These are phyloP conservation scores for Sungouiella thailandica DNA, from an alignment of 805 yeast genomes.

Conservation along the genomic window DNA sequence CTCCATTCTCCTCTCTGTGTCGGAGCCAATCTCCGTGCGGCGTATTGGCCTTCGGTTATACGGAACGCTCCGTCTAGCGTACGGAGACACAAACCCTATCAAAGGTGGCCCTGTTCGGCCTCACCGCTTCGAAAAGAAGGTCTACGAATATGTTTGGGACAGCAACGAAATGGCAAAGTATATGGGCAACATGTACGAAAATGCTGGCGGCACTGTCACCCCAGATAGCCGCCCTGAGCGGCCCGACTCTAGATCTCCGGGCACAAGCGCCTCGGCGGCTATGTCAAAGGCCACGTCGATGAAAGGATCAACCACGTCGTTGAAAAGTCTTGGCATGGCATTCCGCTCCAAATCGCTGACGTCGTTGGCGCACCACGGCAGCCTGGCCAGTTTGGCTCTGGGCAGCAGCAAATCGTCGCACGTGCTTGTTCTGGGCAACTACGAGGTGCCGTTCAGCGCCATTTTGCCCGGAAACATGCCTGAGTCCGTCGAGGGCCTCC, in stretches of 20 bases:
- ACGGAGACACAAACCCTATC: conserved; percentile 52
- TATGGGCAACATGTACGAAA: conserved; percentile 27
- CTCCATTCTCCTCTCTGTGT: conserved; percentile 65
- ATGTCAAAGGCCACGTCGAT: conserved; percentile 20
- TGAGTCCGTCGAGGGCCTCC: conserved; percentile 87
- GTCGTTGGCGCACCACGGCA: conserved; percentile 11
- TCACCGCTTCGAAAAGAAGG: conserved; percentile 48
- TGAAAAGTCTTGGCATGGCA: conserved; percentile 30
- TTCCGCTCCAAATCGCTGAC: conserved; percentile 33
- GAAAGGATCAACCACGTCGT: conserved; percentile 40
- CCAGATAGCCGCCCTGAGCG: conserved; percentile 1
- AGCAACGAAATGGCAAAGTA: conserved; percentile 49
- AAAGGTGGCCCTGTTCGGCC: conserved; percentile 43
- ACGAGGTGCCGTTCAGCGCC: conserved; percentile 85
- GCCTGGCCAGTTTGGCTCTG: background rate
- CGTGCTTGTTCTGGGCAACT: conserved; percentile 65
- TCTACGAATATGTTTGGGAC: conserved; percentile 81
- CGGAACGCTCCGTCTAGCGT: conserved; percentile 62
- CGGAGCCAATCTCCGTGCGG: conserved; percentile 69
- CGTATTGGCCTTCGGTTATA: conserved; percentile 59
- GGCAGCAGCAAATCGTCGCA: conserved; percentile 20
- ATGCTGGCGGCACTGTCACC: conserved; percentile 6
- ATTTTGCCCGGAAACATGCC: conserved; percentile 79
- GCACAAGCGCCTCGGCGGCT: conserved; percentile 3
- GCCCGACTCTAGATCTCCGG: conserved; percentile 1